phyloP scores from a whole-genome alignment of 306 rosid species.

The Hippophae gyantsensis region DNA sequence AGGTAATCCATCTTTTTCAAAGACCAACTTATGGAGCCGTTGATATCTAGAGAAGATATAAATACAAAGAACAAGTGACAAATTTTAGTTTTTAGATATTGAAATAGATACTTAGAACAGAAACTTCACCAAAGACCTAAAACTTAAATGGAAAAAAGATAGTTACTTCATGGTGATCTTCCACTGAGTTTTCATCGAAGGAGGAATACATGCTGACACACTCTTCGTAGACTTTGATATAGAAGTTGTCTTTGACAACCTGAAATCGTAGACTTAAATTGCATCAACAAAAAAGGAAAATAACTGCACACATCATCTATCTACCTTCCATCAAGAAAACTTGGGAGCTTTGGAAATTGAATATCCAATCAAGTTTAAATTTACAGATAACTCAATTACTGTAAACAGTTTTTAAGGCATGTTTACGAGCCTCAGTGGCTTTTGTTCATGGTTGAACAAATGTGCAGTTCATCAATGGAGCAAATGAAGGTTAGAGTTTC shows the following conservation, averaged over 20 bases:
- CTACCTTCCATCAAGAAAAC: not conserved
- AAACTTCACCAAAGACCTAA: slow-evolving; percentile 6
- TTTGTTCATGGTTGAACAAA: no score
- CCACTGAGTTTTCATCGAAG: slow-evolving; percentile 63
- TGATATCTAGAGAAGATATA: slow-evolving; percentile 49
- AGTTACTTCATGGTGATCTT: slow-evolving; percentile 70
- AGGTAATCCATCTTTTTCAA: slow-evolving; percentile 88
- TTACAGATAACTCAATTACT: no score
- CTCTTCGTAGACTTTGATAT: slow-evolving; percentile 45
- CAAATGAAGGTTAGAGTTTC: no score
- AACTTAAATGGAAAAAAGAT: slow-evolving; percentile 4
- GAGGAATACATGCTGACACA: slow-evolving; percentile 34
- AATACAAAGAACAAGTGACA: slow-evolving; percentile 16
- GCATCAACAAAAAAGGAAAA: not conserved
- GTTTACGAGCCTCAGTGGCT: no score
- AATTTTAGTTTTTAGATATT: slow-evolving; percentile 9
- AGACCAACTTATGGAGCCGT: slow-evolving; percentile 79
- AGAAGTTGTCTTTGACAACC: slow-evolving; percentile 49
- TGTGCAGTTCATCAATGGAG: no score
- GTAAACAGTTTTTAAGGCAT: no score
- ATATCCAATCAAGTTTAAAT: no score
- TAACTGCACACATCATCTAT: not conserved
- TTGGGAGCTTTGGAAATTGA: not conserved
- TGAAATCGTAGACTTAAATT: slow-evolving; percentile 24
- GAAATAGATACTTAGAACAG: slow-evolving; percentile 5